Conservation (phyloP, 768 basidiomycete genomes). For the Kwoniella newhampshirensis region DNA sequence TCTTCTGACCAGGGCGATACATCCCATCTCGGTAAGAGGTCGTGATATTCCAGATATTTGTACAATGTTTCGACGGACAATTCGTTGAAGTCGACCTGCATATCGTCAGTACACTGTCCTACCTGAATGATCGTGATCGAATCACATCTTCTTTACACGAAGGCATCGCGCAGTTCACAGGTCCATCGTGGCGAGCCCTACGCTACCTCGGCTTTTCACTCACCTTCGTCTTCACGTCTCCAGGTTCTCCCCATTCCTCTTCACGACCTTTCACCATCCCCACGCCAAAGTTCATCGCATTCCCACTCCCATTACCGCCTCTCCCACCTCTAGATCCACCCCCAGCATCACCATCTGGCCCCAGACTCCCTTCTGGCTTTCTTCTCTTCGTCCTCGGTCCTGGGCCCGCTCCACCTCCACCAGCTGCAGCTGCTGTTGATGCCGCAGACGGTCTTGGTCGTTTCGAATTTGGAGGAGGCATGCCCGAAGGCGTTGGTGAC, state of each 20-base stretch:
- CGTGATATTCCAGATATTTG: slow-evolving; percentile 42
- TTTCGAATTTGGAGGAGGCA: slow-evolving; percentile 31
- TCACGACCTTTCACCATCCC: slow-evolving; percentile 29
- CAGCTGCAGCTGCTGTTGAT: slow-evolving; percentile 1
- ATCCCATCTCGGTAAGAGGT: slow-evolving; percentile 43
- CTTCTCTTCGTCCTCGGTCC: slow-evolving; percentile 28
- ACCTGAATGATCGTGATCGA: not conserved
- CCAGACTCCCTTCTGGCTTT: slow-evolving; percentile 27
- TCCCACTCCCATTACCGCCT: slow-evolving; percentile 3
- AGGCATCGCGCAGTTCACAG: too few relatives aligned
- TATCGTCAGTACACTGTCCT: not conserved
- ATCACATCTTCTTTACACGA: not conserved
- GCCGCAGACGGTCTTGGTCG: slow-evolving; percentile 26
- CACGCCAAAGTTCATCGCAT: slow-evolving; percentile 15
- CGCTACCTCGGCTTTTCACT: slow-evolving; percentile 8
- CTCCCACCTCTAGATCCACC: slow-evolving; percentile 6
- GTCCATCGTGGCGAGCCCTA: too few relatives aligned
- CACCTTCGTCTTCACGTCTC: slow-evolving; percentile 42
- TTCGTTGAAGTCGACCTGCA: slow-evolving; percentile 45
- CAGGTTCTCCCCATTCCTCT: slow-evolving; percentile 33
- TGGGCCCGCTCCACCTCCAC: slow-evolving; percentile 2
- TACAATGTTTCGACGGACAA: slow-evolving; percentile 44
- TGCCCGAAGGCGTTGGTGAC: slow-evolving; percentile 24
- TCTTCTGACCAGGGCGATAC: slow-evolving; percentile 49
- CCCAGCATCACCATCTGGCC: not conserved